A percentile compares a stretch with the other conserved stretches of the same genome.
Evolutionary conservation across 2,329 filamentous ascomycete genomes (phyloP).

Genomic region (Botrytis tulipae): DNA sequence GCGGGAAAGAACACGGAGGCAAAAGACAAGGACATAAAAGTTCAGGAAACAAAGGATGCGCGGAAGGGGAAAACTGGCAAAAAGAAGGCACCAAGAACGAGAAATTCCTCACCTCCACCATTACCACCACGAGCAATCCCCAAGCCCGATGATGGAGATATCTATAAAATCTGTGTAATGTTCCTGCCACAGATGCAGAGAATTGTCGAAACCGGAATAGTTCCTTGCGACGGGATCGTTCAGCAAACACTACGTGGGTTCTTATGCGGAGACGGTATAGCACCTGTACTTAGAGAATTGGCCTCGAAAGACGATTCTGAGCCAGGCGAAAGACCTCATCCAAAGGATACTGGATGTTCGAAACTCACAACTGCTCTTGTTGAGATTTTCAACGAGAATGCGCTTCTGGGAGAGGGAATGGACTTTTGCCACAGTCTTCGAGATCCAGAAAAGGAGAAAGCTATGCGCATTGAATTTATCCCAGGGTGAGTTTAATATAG

Average conservation of each 20-base stretch:
- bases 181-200: not conserved
- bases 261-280: not conserved
- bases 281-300: not conserved
- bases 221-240: not conserved
- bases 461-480: not conserved
- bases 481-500: not conserved
- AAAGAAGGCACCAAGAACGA: not conserved
- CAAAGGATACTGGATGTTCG: not conserved
- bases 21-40: not conserved
- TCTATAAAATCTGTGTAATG: not conserved
- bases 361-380: not conserved
- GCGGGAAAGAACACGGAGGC: not conserved
- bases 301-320: not conserved
- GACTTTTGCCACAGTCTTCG: not conserved
- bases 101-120: not conserved
- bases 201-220: not conserved
- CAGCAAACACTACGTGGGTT: not conserved
- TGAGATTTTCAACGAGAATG: not conserved
- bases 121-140: not conserved
- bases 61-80: not conserved
- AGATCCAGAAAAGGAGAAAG: not conserved
- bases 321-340: not conserved
- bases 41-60: not conserved
- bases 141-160: not conserved
- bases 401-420: not conserved